These are phyloP conservation scores for Rhodosporidiobolus sp. DNA, from an alignment of 768 basidiomycete species.

Conservation along the genomic window DNA sequence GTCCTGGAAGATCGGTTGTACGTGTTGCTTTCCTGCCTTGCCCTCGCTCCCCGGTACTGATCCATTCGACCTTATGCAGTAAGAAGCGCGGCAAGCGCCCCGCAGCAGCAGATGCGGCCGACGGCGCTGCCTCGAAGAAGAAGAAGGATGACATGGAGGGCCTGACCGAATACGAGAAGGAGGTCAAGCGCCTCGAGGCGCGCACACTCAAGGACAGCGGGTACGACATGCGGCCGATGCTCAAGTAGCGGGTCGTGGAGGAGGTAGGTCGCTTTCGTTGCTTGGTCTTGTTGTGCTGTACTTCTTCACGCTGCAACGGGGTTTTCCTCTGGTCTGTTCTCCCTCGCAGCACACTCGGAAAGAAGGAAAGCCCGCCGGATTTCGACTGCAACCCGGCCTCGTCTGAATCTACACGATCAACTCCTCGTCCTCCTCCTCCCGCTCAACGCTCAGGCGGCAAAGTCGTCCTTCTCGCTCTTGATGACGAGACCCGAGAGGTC, in stretches of 20 bases:
- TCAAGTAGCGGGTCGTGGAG: slow-evolving; percentile 8
- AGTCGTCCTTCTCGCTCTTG: slow-evolving; percentile 44
- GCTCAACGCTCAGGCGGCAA: not conserved
- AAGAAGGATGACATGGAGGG: slow-evolving; percentile 3
- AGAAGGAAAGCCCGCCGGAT: not conserved
- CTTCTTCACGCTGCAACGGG: too few relatives aligned
- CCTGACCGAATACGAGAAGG: slow-evolving; percentile 27
- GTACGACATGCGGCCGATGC: slow-evolving; percentile 15
- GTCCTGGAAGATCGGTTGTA: slow-evolving; percentile 31
- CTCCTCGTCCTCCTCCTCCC: not conserved
- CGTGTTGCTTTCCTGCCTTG: not conserved
- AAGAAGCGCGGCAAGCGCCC: slow-evolving; percentile 35
- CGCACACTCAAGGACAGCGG: slow-evolving; percentile 27
- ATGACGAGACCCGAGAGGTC: slow-evolving; percentile 50
- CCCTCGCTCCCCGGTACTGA: not conserved
- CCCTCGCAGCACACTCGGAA: not conserved
- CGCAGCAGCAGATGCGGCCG: not conserved
- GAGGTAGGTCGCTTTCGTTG: not conserved
- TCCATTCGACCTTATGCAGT: not conserved
- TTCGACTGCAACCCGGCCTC: slow-evolving; percentile 7
- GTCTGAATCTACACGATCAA: not conserved
- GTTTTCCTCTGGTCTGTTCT: too few relatives aligned
- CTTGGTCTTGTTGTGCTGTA: not conserved
- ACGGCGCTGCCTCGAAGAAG: slow-evolving; percentile 2
- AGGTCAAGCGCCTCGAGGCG: slow-evolving; percentile 9